Percentiles rank a stretch among this genome's conserved stretches.
These are phyloP conservation scores for Cydonia oblonga DNA, from an alignment of 331 rosid species.

Conservation along the genomic window DNA sequence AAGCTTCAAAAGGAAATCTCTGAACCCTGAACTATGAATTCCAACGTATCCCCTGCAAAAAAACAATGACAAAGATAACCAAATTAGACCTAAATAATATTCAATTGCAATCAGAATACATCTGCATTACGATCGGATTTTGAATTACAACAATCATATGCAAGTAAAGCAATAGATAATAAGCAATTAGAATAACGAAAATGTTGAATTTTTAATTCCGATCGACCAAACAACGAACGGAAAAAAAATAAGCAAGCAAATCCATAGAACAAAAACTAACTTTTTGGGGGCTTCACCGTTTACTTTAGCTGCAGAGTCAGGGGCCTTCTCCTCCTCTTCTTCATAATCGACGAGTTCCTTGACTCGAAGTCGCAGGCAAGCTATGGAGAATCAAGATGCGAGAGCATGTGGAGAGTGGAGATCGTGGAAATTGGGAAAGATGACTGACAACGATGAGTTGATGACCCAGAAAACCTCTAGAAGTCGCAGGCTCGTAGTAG, in stretches of 20 bases:
- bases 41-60: conserved; percentile 86
- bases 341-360: conserved; percentile 97
- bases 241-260: background rate
- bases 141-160: background rate
- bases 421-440: too few relatives aligned
- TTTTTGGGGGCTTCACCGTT: conserved; percentile 96
- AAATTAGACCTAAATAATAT: background rate
- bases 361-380: too few relatives aligned
- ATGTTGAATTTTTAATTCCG: background rate
- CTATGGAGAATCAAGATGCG: too few relatives aligned
- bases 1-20: conserved; percentile 98
- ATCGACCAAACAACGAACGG: background rate
- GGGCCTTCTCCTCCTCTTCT: conserved; percentile 93
- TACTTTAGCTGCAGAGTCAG: conserved; percentile 75
- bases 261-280: conserved; percentile 22
- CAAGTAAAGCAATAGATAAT: background rate
- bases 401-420: too few relatives aligned
- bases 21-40: conserved; percentile 96
- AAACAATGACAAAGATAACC: background rate
- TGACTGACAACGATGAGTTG: too few relatives aligned
- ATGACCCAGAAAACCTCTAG: too few relatives aligned
- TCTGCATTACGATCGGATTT: background rate
- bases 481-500: too few relatives aligned
- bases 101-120: background rate
- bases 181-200: background rate